Base-by-base conservation (phyloP, 129 eudicot genomes). In the Glebionis coronaria region DNA sequence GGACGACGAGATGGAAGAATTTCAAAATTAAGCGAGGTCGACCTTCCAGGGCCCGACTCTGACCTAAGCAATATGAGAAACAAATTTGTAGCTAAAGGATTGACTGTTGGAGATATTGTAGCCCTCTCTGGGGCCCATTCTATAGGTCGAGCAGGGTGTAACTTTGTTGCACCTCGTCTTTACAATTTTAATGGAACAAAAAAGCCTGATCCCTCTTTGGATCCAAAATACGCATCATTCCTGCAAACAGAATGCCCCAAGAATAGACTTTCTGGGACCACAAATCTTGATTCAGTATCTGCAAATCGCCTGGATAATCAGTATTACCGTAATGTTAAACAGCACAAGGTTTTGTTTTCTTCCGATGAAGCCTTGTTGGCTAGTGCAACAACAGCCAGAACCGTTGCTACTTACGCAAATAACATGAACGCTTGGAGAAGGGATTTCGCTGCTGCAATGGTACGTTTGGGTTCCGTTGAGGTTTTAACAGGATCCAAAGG, bases 61-160 rank as follows among this genome's bases (percentile, higher is more conserved):
- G 40, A 71, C 46, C 18, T 80, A 0, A 12, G 52, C 5, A 15
- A 21, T 14, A 67, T 82, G 5, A 38, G 29, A 15, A 11, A 15
- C 1, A 44, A 0, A 2, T 85, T 85, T 44, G 54, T 63, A n/a
- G 29, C 56, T n/a, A 80, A 70, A 76, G 74, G 87, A 12, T 20
- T 85, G 50, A 60, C 79, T 4, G 40, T 63, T 9, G 13, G 14
- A 15, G 87, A 85, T 23, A 61, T 85, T 68, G 80, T 80, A 13
- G 76, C 81, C 1, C 85, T 85, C 4, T 85, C 82, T 0, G 91
- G 79, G 3, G 87, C 91, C 46, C 85, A 85, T 46, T 79, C 87
- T 11, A 79, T 85, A 9, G 91, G 91, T n/a, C 16, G 64, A 56
- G 13, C 77, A 2, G 77, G 55, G 5, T 85, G 87, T 14, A 3